phyloP scores from a whole-genome alignment of 345 rosid species.

The Gossypium ekmanianum region DNA sequence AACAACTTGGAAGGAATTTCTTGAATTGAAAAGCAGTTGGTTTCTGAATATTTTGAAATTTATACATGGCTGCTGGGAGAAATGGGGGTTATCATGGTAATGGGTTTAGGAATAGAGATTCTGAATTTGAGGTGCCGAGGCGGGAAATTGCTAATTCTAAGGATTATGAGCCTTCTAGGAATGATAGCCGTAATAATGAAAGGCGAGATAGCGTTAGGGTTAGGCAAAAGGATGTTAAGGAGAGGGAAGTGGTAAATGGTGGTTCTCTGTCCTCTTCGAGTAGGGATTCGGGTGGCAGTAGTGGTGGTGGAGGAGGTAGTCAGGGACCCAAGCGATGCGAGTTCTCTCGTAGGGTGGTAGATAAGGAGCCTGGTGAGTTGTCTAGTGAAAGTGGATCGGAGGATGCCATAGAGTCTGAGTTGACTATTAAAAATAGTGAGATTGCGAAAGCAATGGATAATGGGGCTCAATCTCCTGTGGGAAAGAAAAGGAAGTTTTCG shows the following conservation, averaged over 20 bases:
- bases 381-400: conserved; percentile 99
- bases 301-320: conserved; percentile 37
- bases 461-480: conserved; percentile 41
- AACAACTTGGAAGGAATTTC: conserved; percentile 18
- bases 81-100: conserved; percentile 63
- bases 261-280: conserved; percentile 48
- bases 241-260: conserved; percentile 61
- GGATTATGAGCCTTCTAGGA: conserved; percentile 43
- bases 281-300: conserved; percentile 47
- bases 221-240: conserved; percentile 63
- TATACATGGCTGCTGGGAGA: conserved; percentile 81
- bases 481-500: conserved; percentile 88
- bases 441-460: conserved; percentile 40
- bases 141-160: conserved; percentile 41
- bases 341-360: conserved; percentile 41
- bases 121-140: conserved; percentile 47
- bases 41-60: conserved; percentile 10
- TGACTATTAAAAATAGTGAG: conserved; percentile 38
- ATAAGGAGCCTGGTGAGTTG: conserved; percentile 97
- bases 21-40: conserved; percentile 2
- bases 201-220: conserved; percentile 39
- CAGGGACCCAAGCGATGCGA: conserved; percentile 38
- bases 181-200: conserved; percentile 36
- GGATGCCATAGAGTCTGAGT: conserved; percentile 55
- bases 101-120: conserved; percentile 59